These are phyloP conservation scores for Ascomycota sp. DNA, from an alignment of 2,329 filamentous ascomycete genomes.

Conservation along the genomic window DNA sequence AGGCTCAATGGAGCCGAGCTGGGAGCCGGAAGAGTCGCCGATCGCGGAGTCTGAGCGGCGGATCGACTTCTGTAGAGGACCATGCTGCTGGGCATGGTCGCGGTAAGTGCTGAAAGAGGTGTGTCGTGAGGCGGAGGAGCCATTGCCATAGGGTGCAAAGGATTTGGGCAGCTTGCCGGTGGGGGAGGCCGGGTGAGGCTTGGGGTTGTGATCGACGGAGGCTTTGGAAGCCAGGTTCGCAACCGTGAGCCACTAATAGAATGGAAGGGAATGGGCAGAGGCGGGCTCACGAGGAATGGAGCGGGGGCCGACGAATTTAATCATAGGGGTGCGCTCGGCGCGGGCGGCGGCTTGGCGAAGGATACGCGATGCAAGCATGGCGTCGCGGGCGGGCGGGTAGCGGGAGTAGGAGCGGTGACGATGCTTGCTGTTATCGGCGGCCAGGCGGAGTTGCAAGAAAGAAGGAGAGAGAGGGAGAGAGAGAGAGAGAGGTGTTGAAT, in stretches of 20 bases:
- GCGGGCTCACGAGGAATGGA: conserved; percentile 27
- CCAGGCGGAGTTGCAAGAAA: too few species aligned
- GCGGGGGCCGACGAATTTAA: conserved; percentile 39
- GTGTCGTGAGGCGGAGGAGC: conserved; percentile 18
- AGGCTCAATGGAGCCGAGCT: conserved; percentile 51
- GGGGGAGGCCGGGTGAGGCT: conserved; percentile 51
- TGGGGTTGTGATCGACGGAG: conserved; percentile 47
- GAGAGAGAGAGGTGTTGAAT: too few species aligned
- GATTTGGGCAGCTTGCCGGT: conserved; percentile 35
- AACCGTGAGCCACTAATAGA: background rate
- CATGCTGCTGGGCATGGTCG: conserved; percentile 56
- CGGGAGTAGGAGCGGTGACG: too few species aligned
- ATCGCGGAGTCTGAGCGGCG: conserved; percentile 17
- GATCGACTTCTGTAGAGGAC: conserved; percentile 42
- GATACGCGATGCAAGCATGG: conserved; percentile 32
- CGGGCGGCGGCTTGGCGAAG: conserved; percentile 36
- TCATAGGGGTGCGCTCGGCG: conserved; percentile 36
- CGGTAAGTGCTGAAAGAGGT: conserved; percentile 54
- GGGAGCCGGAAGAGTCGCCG: conserved; percentile 41
- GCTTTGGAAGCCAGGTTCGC: conserved; percentile 23
- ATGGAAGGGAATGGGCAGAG: background rate
- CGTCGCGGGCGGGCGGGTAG: background rate
- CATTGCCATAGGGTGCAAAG: conserved; percentile 18
- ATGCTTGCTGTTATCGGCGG: too few species aligned
- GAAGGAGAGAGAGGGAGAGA: too few species aligned